Evolutionary conservation across 1,139 yeast genomes (phyloP), one percentile per base, ranked within the genome.

Genomic region (Meyerozyma smithsonii): DNA sequence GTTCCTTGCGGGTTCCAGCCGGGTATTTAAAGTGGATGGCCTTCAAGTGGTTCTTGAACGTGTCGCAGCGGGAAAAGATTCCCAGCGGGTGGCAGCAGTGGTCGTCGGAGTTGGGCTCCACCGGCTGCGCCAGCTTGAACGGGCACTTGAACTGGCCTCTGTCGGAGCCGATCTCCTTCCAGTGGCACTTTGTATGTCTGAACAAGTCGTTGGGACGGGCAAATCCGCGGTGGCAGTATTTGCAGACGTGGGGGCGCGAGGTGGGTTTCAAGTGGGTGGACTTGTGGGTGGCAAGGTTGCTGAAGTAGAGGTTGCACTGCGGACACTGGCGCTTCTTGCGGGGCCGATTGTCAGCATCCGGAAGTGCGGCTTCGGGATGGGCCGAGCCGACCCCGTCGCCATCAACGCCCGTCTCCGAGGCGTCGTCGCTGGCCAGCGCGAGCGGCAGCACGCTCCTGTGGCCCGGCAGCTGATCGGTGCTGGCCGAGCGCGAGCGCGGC

Each of bases 21-120:
- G 97, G 97, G 60, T 89, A 89, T 52, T 79, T 85, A 59, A 89
- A 89, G 59, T 89, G 97, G 47, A 89, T 74, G 4, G 96, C 95
- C 58, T 85, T 86, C 46, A 89, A 69, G 61, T 89, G 97, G 61
- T 88, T 89, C 56, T 89, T 89, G 64, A 79, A 89, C 5, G 97
- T 89, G 59, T 89, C 97, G 57, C 96, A 85, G 36, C 97, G 73
- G 15, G 89, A 79, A 53, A 89, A 89, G 30, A 84, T 81, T 5
- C 96, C 96, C 4, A 87, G 79, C 44, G 77, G 77, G 58, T 89
- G 96, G 56, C 96, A 87, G 49, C 75, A 69, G 49, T 67, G 66
- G 47, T 68, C 73, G 5, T 53, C 58, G 16, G 44, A 36, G 11
- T 49, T 42, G 30, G 36, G 2, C n/a, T 37, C 39, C 4, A 36